Base-by-base conservation (phyloP, 2,329 filamentous ascomycete genomes). In the Sporothrix dimorphospora region DNA sequence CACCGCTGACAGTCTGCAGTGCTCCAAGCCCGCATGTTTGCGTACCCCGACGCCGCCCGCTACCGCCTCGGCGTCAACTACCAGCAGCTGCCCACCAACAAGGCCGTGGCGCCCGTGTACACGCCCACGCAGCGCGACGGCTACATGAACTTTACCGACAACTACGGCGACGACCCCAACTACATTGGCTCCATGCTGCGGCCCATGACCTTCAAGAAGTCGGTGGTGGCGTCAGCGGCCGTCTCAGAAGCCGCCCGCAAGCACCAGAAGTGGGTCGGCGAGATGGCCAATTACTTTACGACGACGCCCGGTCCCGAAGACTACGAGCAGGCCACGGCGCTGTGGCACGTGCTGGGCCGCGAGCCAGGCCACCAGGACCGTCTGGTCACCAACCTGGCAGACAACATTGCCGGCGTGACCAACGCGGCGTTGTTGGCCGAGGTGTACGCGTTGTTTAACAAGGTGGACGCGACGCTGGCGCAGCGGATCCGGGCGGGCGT, bases 71-170 rank as follows among this genome's bases (percentile, higher is more conserved):
- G 89, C 40, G 83, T 83, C 69, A 91, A 91, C 81, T 90, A 89
- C 80, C 86, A 89, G 75, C 87, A 90, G 77, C 86, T 91, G 70
- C 88, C 89, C 24, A 86, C 89, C 76, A 91, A 90, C 80, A 83
- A 47, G 83, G 66, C 85, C 87, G 0, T 83, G 82, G 80, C 83
- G 77, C 81, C 83, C 83, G 81, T 85, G 87, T 84, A 85, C 14
- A n/a, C 91, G 76, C 91, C 91, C 75, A 92, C 89, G 84, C 91
- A 93, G 80, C 88, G 92, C 73, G 91, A 94, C 77, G 92, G 92
- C n/a, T 78, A 80, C 73, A 93, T 93, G 90, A 87, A 89, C 72
- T 84, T 89, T 78, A 91, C 93, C 81, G 83, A 83, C 71, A 90
- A 90, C 81, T 88, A 89, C 76, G 88, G 88, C 67, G 82, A 83